Percentiles rank a stretch among this genome's conserved stretches.
phyloP scores from a whole-genome alignment of 2,329 filamentous ascomycete species.

The Lomentospora prolificans region DNA sequence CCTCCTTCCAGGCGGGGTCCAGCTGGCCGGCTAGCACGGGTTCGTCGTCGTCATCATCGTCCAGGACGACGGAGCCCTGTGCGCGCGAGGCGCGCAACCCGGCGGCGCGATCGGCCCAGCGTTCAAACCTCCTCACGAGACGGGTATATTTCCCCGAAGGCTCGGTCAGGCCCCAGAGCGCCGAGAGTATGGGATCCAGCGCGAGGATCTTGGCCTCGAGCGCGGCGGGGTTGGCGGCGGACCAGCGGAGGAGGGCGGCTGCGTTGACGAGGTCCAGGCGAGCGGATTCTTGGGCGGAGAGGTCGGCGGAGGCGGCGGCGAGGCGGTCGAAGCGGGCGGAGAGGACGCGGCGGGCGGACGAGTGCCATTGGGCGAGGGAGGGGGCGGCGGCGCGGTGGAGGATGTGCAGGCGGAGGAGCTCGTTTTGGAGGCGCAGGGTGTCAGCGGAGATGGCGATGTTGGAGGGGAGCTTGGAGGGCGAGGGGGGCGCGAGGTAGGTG shows the following conservation, averaged over 20 bases:
- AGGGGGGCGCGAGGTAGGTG: slow-evolving; percentile 47
- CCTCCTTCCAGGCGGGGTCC: slow-evolving; percentile 48
- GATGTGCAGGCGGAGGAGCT: slow-evolving; percentile 55
- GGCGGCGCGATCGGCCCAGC: slow-evolving; percentile 41
- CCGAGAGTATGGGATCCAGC: slow-evolving; percentile 45
- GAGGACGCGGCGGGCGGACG: slow-evolving; percentile 42
- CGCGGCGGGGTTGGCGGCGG: slow-evolving; percentile 19
- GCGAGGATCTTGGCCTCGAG: slow-evolving; percentile 48
- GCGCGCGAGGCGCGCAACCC: slow-evolving; percentile 36
- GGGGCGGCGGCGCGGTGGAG: slow-evolving; percentile 45
- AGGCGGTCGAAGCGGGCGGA: slow-evolving; percentile 33
- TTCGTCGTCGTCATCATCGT: slow-evolving; percentile 22
- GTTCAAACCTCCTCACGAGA: slow-evolving; percentile 47
- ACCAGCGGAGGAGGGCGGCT: slow-evolving; percentile 20
- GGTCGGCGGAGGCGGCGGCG: slow-evolving; percentile 21
- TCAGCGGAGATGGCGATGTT: slow-evolving; percentile 51
- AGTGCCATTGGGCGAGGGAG: slow-evolving; percentile 41
- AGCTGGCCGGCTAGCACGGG: slow-evolving; percentile 44
- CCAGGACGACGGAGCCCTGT: slow-evolving; percentile 23
- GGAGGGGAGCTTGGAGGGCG: slow-evolving; percentile 50
- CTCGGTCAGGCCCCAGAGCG: slow-evolving; percentile 48
- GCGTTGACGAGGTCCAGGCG: slow-evolving; percentile 40
- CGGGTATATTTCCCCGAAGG: slow-evolving; percentile 45
- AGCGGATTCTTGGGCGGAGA: slow-evolving; percentile 29
- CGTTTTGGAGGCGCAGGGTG: slow-evolving; percentile 49